Base-by-base conservation (phyloP, 129 eudicot genomes). In the Escallonia rubra region DNA sequence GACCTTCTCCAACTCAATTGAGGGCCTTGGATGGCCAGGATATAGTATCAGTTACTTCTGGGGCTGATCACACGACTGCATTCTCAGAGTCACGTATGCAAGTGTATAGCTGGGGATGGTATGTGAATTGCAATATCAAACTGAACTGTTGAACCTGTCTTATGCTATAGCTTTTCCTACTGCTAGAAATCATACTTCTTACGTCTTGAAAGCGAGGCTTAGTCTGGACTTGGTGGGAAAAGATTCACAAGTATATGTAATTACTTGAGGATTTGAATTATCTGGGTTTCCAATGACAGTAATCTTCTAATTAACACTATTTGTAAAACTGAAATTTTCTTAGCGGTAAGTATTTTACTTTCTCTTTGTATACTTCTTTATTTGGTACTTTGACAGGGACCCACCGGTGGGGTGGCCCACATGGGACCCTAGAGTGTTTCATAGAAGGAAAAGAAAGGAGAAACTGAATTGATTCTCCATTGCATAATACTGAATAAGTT, bases 51-150 rank as follows among this genome's bases (percentile, higher is more conserved):
- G 79, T 94, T 55, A 86, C 87, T 69, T 89, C 93, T 87, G 99
- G 99, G 65, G 97, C 99, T 66, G 99, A 94, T 73, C 99, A 94
- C 56, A 86, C 97, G 5, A 85, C 80, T 72, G 99, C 99, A n/a
- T 85, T 71, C 69, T 89, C 99, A 15, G 85, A 87, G 66, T 79
- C 94, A 7, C 70, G 68, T 56, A 64, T 68, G 71, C 84, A 84
- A 78, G 97, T 83, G 4, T 94, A 76, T 75, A 94, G 99, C 80
- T 94, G 99, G 99, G 99, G 99, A 80, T 94, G 99, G 99, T 89
- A 85, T 45, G 87, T 72, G 59, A 40, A 63, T 49, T 40, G 14
- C 63, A 53, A 41, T 48, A 11, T 43, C 39, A 11, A 46, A 43
- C n/a, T 66, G 43, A 49, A 66, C 44, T 53, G 8, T 12, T 41